Base-by-base conservation (phyloP, 495 filamentous ascomycete species). In the Tetracladium setigerum region DNA sequence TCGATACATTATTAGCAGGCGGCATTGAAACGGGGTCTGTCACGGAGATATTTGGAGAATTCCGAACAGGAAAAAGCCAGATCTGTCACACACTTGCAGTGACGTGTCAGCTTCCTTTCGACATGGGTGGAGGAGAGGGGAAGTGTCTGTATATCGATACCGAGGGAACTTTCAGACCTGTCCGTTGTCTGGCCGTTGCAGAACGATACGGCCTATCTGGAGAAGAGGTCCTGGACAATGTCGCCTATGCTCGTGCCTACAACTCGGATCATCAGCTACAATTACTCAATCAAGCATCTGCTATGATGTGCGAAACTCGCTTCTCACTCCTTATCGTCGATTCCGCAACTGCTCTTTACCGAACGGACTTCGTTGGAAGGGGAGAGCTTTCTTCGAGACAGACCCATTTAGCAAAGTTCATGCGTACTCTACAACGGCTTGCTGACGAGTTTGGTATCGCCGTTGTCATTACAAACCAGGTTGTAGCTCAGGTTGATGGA, bases 101-200 rank as follows among this genome's bases (percentile, higher is more conserved):
- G 10, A 98, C 94, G 19, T 98, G 92, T 52, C 92, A 98, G 59
- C 61, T 98, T 31, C 92, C 92, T 2, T 97, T 97, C 59, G 92
- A 98, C 59, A 96, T 97, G 94, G 92, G 92, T 44, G 92, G 92
- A 34, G 92, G 94, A 7, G 92, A 98, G 66, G 92, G 92, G 12
- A 98, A 98, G 62, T 97, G 94, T 61, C 73, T 97, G n/a, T 98
- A 97, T 62, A 97, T 98, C 56, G 92, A 98, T 57, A 97, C 92
- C 0, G 92, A 98, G 65, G 92, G 94, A 44, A 98, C 92, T 6
- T 98, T 98, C 60, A 79, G 91, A 43, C 92, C 92, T 0, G 89
- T 98, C 18, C 85, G 92, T 17, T 69, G 92, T 2, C 78, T 98
- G 4, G 79, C 89, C 12, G 92, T 98, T 10, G 94, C 92, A 18